Base-by-base conservation (phyloP, 169 alveolate genomes). In the Plasmodium inui region DNA sequence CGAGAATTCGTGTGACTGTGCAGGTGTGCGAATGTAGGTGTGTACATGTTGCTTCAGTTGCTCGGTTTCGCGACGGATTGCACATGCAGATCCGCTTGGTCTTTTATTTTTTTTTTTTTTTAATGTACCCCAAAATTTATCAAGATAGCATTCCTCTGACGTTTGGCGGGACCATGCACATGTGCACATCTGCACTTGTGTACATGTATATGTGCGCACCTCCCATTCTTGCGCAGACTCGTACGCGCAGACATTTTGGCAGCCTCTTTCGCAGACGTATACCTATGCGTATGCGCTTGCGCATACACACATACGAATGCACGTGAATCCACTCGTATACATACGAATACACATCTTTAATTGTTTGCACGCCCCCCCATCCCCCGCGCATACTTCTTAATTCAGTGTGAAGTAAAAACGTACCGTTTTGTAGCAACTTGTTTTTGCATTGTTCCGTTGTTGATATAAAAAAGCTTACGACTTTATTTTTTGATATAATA, bases 371-470 rank as follows among this genome's bases (percentile, higher is more conserved):
- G 10, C 73, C 22, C 9, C 39, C 78, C 80, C 73, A 6, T 6
- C 39, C 78, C 80, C 61, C 30, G 26, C 53, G 30, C 93, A 86
- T 78, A 86, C 67, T 74, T 86, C 79, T 76, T 86, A 86, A 86
- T 86, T 86, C 93, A 86, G 44, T 86, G 93, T 74, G 85, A 78
- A 86, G 81, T 86, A 86, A 86, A 1, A 53, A 53, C 70, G 79
- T 86, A 86, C 83, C 76, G 37, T 86, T 73, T 74, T 86, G 93
- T 86, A 86, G 67, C 67, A 86, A 26, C 53, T 53, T 44, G 41
- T 86, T 86, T 86, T 74, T 74, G 37, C 93, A 61, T 86, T 86
- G 78, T 74, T 53, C 81, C 85, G 93, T 70, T 86, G 85, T 86
- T 78, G 32, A 53, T 86, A 76, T 86, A 74, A 41, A 53, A 86